Evolutionary conservation across 2,329 filamentous ascomycete genomes (phyloP).

Genomic region (Aspergillus candidus): DNA sequence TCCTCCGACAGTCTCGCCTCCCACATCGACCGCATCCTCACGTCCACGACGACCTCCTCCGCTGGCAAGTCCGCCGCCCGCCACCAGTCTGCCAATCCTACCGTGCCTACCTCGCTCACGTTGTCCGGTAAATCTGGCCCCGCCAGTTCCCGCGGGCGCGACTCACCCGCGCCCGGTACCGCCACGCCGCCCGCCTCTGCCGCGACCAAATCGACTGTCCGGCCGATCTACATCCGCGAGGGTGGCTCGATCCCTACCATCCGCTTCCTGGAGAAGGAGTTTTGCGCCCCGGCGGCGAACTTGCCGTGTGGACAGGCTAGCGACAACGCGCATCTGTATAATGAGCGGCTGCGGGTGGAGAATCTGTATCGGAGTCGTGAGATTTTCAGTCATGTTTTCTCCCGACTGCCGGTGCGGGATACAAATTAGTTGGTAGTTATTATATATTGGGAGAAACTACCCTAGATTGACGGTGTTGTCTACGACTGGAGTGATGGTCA

Average conservation of each 20-base stretch:
- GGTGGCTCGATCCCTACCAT: constrained; percentile 94
- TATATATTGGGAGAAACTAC: no score
- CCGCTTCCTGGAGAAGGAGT: constrained; percentile 89
- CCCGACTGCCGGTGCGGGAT: constrained; percentile 47
- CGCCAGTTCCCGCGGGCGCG: background rate
- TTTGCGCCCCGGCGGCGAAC: constrained; percentile 82
- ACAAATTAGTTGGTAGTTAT: background rate
- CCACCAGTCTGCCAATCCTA: constrained; percentile 21
- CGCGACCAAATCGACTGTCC: constrained; percentile 10
- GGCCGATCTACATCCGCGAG: constrained; percentile 86
- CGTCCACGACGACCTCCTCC: constrained; percentile 33
- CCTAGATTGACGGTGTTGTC: no score
- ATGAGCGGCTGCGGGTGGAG: constrained; percentile 80
- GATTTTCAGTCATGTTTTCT: constrained; percentile 84
- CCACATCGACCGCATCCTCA: constrained; percentile 35
- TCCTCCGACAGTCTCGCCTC: constrained; percentile 37
- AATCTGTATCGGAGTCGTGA: constrained; percentile 89
- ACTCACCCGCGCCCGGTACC: background rate
- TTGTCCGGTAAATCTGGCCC: constrained; percentile 25
- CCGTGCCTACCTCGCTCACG: constrained; percentile 37
- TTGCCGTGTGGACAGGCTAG: constrained; percentile 92
- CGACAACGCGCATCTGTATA: constrained; percentile 88
- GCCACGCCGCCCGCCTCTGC: background rate
- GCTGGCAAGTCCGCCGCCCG: constrained; percentile 22
- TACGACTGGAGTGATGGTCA: no score